A percentile compares a stretch with the other conserved stretches of the same genome.
These are phyloP conservation scores for Echeveria elegans DNA, from an alignment of 164 flowering plant genomes.

Conservation along the genomic window DNA sequence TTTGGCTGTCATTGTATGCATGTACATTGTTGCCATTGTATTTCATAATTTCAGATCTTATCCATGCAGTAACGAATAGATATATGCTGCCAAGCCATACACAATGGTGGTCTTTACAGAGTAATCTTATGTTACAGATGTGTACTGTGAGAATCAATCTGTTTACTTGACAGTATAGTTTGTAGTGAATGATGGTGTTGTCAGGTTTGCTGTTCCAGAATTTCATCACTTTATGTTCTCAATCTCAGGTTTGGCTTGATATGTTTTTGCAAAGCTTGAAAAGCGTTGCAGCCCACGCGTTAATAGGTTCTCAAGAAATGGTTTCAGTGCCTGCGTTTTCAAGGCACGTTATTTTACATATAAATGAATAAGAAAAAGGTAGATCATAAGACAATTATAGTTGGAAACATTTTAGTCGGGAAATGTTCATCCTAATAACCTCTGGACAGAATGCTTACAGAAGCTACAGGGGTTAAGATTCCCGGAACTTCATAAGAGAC, in stretches of 20 bases:
- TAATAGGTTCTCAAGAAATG: slow-evolving; percentile 63
- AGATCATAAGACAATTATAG: neutral
- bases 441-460: slow-evolving; percentile 42
- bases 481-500: slow-evolving; percentile 90
- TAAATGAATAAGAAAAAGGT: neutral
- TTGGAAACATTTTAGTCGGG: neutral
- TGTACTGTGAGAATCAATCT: too few relatives aligned
- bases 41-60: neutral
- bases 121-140: too few relatives aligned
- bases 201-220: neutral
- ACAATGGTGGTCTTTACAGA: too few relatives aligned
- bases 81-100: too few relatives aligned
- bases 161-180: too few relatives aligned
- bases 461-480: slow-evolving; percentile 60
- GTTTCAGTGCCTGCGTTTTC: too few relatives aligned
- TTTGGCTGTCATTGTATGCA: neutral
- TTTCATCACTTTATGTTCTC: neutral
- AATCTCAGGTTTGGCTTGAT: slow-evolving; percentile 9
- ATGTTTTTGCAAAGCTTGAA: slow-evolving; percentile 45
- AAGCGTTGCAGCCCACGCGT: slow-evolving; percentile 60
- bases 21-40: neutral
- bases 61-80: neutral
- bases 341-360: neutral
- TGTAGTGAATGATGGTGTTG: too few relatives aligned
- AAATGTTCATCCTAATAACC: neutral